Percentiles rank a stretch among this genome's conserved stretches.
Evolutionary conservation across 148 eudicot genomes (phyloP).

Genomic region (Arctostaphylos glauca): DNA sequence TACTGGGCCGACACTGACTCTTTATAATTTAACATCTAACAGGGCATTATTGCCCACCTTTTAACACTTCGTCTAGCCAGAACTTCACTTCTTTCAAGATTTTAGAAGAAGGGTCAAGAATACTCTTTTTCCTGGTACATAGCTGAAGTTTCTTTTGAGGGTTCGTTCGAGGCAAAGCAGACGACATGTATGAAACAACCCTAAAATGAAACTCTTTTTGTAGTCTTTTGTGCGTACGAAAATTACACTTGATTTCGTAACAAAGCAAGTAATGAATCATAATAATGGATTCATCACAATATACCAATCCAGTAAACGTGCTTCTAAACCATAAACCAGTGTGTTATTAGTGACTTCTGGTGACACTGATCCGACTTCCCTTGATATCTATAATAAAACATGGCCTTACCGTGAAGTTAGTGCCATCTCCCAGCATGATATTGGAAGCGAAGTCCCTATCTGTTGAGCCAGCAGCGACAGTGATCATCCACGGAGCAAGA

Average conservation of each 20-base stretch:
- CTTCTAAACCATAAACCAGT: too few species aligned
- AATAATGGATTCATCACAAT: too few species aligned
- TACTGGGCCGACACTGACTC: neutral
- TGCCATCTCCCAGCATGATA: constrained; percentile 42
- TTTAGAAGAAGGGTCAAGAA: too few species aligned
- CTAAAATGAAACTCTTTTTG: neutral
- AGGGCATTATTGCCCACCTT: neutral
- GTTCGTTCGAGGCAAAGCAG: neutral
- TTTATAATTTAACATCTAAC: neutral
- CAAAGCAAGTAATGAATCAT: too few species aligned
- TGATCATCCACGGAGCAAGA: constrained; percentile 57
- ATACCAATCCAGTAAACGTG: too few species aligned
- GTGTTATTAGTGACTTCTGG: too few species aligned
- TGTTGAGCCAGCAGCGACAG: constrained; percentile 50
- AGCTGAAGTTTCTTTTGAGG: too few species aligned
- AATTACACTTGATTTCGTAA: neutral
- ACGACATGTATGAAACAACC: neutral
- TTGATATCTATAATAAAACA: too few species aligned
- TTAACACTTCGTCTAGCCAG: neutral
- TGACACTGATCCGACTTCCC: too few species aligned
- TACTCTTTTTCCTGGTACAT: too few species aligned
- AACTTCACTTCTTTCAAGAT: too few species aligned
- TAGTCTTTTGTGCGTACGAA: neutral
- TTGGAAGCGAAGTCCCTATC: constrained; percentile 47
- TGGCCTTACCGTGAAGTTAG: constrained; percentile 32